These are phyloP conservation scores for Cajanus cajan DNA, from an alignment of 306 rosid species.

Conservation along the genomic window DNA sequence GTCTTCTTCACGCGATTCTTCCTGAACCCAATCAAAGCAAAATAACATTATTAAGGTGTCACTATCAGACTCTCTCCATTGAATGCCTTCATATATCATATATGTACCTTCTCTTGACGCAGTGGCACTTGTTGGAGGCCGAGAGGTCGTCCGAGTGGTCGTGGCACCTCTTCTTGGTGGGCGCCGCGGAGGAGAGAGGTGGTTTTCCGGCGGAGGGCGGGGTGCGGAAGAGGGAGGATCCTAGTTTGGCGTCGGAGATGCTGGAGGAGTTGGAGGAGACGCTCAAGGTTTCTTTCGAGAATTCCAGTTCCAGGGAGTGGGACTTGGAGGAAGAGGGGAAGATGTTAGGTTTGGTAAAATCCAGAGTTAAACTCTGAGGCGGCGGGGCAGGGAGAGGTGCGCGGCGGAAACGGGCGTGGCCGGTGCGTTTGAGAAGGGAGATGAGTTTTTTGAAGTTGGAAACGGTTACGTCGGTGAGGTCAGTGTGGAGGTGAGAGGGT, in stretches of 20 bases:
- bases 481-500: constrained; percentile 50
- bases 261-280: constrained; percentile 87
- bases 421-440: constrained; percentile 72
- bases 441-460: constrained; percentile 68
- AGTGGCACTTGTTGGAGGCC: constrained; percentile 79
- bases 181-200: no score
- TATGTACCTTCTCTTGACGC: constrained; percentile 77
- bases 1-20: constrained; percentile 75
- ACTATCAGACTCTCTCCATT: no score
- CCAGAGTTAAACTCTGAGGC: constrained; percentile 67
- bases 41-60: no score
- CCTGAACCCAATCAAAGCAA: no score
- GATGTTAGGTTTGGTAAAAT: constrained; percentile 62
- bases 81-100: no score
- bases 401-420: constrained; percentile 92
- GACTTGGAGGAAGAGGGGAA: constrained; percentile 34
- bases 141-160: constrained; percentile 65
- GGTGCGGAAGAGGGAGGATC: constrained; percentile 59
- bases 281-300: constrained; percentile 65
- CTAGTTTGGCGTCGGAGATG: constrained; percentile 82
- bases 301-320: constrained; percentile 55
- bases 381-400: constrained; percentile 56
- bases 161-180: constrained; percentile 74
- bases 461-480: constrained; percentile 65
- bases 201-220: constrained; percentile 62